phyloP scores from a whole-genome alignment of 805 yeast genomes.

The Yamadazyma insecticola region DNA sequence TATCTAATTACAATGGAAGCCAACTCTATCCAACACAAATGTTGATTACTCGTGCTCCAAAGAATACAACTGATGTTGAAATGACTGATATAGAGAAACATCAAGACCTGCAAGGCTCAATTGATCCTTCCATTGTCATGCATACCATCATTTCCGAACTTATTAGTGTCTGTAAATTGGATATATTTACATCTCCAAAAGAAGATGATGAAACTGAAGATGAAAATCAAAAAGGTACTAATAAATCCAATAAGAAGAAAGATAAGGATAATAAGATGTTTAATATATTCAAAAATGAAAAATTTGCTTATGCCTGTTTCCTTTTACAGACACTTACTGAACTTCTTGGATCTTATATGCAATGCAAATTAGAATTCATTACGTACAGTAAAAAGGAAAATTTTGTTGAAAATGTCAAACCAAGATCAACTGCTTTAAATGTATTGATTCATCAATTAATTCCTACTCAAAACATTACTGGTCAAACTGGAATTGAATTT shows the following conservation, averaged over 20 bases:
- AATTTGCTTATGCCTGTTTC: slow-evolving; percentile 64
- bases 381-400: slow-evolving; percentile 61
- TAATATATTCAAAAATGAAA: slow-evolving; percentile 45
- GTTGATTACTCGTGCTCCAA: slow-evolving; percentile 12
- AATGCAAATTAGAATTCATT: slow-evolving; percentile 75
- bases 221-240: slow-evolving; percentile 16
- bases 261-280: slow-evolving; percentile 16
- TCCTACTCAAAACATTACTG: slow-evolving; percentile 44
- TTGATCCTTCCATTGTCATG: slow-evolving; percentile 51
- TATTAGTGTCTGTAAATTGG: slow-evolving; percentile 41
- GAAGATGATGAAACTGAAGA: slow-evolving; percentile 13
- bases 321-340: slow-evolving; percentile 67
- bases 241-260: slow-evolving; percentile 13
- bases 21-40: slow-evolving; percentile 18
- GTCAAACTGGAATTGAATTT: slow-evolving; percentile 32
- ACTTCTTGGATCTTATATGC: slow-evolving; percentile 70
- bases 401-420: slow-evolving; percentile 43
- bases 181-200: slow-evolving; percentile 29
- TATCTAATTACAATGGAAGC: slow-evolving; percentile 40
- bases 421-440: slow-evolving; percentile 73
- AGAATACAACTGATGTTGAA: slow-evolving; percentile 15
- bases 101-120: slow-evolving; percentile 3
- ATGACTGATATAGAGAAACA: slow-evolving; percentile 19
- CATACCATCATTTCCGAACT: slow-evolving; percentile 61
- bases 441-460: slow-evolving; percentile 72